phyloP scores from a whole-genome alignment of 2,329 filamentous ascomycete genomes.

The Penicillium polonicum region DNA sequence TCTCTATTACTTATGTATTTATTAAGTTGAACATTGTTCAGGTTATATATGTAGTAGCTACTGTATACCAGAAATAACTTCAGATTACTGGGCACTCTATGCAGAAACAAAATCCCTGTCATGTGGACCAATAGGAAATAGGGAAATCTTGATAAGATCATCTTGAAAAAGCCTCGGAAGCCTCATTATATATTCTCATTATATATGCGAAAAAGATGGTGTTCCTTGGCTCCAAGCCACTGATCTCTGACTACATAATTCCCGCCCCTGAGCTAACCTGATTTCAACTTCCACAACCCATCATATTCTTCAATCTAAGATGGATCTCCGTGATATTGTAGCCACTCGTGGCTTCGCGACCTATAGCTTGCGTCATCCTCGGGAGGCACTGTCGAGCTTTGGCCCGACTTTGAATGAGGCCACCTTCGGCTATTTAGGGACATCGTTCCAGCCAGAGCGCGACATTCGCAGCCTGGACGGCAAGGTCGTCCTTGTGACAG shows the following conservation, averaged over 20 bases:
- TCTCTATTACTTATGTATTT: neutral
- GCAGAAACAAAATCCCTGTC: neutral
- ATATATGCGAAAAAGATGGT: neutral
- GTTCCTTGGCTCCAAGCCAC: neutral
- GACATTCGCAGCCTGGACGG: constrained; percentile 49
- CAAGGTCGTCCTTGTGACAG: constrained; percentile 54
- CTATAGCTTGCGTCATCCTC: constrained; percentile 30
- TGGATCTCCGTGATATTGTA: constrained; percentile 19
- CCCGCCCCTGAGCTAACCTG: neutral
- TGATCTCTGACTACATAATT: neutral
- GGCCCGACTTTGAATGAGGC: constrained; percentile 38
- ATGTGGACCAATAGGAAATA: neutral
- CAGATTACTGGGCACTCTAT: too few relatives aligned
- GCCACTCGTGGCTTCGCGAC: constrained; percentile 17
- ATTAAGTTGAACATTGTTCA: too few relatives aligned
- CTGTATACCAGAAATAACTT: too few relatives aligned
- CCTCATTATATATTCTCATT: too few relatives aligned
- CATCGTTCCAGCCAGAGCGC: constrained; percentile 43
- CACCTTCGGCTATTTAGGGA: constrained; percentile 35
- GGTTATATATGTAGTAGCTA: too few relatives aligned
- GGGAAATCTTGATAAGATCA: neutral
- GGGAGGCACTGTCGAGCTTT: constrained; percentile 32
- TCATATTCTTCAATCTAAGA: neutral
- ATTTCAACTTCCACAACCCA: neutral
- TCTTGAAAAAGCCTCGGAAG: neutral